These are phyloP conservation scores for Leccinum olivaceopallidum DNA, from an alignment of 768 basidiomycete species.

Conservation along the genomic window DNA sequence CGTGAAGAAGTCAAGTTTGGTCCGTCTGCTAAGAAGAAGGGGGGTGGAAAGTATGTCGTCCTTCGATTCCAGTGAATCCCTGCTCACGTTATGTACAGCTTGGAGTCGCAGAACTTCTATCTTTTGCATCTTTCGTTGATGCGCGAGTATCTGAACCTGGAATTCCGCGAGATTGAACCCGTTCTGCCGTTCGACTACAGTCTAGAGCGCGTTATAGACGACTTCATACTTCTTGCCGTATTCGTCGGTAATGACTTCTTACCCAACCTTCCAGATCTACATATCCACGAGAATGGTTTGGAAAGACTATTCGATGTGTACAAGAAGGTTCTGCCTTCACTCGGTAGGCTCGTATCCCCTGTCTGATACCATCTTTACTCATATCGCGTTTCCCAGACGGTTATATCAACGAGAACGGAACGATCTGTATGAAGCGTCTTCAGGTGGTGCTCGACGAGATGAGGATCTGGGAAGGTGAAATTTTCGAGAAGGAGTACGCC, in stretches of 20 bases:
- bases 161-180: slow-evolving; percentile 76
- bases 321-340: slow-evolving; percentile 82
- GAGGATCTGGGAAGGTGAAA: slow-evolving; percentile 81
- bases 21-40: slow-evolving; percentile 72
- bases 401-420: slow-evolving; percentile 89
- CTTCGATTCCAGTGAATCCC: neutral
- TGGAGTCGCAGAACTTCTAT: slow-evolving; percentile 90
- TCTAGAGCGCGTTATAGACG: slow-evolving; percentile 94
- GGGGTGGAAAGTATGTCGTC: slow-evolving; percentile 47
- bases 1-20: slow-evolving; percentile 99
- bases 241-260: slow-evolving; percentile 99
- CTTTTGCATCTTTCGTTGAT: slow-evolving; percentile 91
- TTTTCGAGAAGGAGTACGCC: slow-evolving; percentile 89
- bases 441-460: slow-evolving; percentile 90
- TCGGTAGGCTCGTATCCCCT: slow-evolving; percentile 44
- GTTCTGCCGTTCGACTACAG: slow-evolving; percentile 78
- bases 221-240: slow-evolving; percentile 94
- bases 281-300: slow-evolving; percentile 96
- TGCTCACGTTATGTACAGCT: slow-evolving; percentile 30
- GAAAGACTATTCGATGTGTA: slow-evolving; percentile 94
- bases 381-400: slow-evolving; percentile 55
- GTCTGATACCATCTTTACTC: neutral
- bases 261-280: slow-evolving; percentile 93
- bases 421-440: slow-evolving; percentile 75
- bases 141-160: slow-evolving; percentile 96